Evolutionary conservation across 306 rosid genomes (phyloP), one percentile per base, ranked within the genome.

Genomic region (Ziziphus jujuba): DNA sequence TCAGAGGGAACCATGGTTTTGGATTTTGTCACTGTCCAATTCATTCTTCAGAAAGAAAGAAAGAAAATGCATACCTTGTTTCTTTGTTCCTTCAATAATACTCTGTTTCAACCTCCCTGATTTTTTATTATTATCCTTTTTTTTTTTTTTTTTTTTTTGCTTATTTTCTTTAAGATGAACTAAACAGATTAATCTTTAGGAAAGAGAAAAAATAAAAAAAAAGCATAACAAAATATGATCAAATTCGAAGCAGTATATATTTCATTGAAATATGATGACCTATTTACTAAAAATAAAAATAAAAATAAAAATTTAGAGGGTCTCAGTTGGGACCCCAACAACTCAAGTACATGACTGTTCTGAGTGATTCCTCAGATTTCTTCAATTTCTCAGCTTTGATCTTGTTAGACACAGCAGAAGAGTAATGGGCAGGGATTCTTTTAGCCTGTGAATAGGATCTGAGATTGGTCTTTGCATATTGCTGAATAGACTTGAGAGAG

Each of bases 291-390:
- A 28, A 28, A 28, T 28, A 28, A 28, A 28, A 28, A 28, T n/a
- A n/a, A n/a, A n/a, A n/a, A n/a, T n/a, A n/a, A 19, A 19, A 34
- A 20, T 7, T 15, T 12, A 50, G 5, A 56, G 14, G 53, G 31
- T 57, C 15, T 67, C 31, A 22, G 28, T 67, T 67, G 35, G 74
- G 79, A 43, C 79, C 79, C 74, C 74, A 74, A 67, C 63, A 74
- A 21, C 74, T 67, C 69, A 75, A 67, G 9, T 75, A 67, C 79
- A 75, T 75, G 22, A 67, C 50, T 0, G 71, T 75, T 58, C 69
- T 67, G 5, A 75, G 47, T 3, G 69, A 67, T 2, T 67, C 79
- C 67, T 67, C 59, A 15, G 68, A 74, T 53, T 50, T 38, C 55
- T 58, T 49, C 25, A 20, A 22, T 11, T 61, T 74, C 16, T 67